Conservation (phyloP, 371 early-diverging fungal species). For the Coemansia linderi region DNA sequence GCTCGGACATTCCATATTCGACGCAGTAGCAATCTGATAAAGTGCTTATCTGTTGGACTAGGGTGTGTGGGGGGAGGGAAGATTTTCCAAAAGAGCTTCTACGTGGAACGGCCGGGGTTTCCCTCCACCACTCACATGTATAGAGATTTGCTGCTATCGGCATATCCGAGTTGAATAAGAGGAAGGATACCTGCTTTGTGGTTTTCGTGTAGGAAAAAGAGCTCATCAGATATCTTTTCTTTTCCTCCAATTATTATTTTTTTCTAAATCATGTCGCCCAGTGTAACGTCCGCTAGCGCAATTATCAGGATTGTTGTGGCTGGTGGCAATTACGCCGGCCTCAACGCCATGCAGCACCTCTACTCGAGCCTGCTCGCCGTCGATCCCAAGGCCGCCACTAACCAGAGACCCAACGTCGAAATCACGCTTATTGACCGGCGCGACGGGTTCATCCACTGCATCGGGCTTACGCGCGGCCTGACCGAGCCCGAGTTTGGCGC, state of each 20-base stretch:
- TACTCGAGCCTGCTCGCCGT: constrained; percentile 23
- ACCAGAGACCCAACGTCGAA: constrained; percentile 9
- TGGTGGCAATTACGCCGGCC: constrained; percentile 49
- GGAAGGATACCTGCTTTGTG: neutral
- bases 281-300: neutral
- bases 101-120: neutral
- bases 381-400: neutral
- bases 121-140: neutral
- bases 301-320: constrained; percentile 30
- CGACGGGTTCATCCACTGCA: constrained; percentile 43
- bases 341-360: constrained; percentile 29
- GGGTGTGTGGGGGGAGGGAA: neutral
- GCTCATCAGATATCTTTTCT: neutral
- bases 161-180: neutral
- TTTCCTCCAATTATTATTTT: neutral
- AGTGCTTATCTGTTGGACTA: constrained; percentile 1
- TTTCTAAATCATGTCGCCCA: neutral
- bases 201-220: neutral
- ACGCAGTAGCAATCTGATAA: constrained; percentile 14
- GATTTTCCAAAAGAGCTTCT: neutral
- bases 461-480: constrained; percentile 57
- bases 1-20: neutral
- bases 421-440: constrained; percentile 47
- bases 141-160: neutral
- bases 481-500: constrained; percentile 54